These are phyloP conservation scores for Fusarium subtropicale DNA, from an alignment of 2,329 filamentous ascomycete genomes.

Conservation along the genomic window DNA sequence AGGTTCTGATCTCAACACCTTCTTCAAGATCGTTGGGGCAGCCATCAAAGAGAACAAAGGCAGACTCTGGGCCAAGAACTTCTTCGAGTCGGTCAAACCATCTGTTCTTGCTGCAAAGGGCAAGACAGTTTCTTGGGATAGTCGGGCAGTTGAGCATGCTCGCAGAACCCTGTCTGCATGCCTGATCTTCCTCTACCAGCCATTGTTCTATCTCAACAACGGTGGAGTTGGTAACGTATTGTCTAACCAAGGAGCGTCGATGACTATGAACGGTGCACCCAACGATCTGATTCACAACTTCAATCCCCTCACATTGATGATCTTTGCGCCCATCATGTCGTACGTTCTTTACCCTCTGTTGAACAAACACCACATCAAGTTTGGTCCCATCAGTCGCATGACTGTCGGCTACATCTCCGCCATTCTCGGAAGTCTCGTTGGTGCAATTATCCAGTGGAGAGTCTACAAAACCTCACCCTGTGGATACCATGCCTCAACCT, in stretches of 20 bases:
- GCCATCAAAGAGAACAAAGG: background rate
- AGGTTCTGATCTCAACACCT: background rate
- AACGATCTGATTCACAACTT: constrained; percentile 72
- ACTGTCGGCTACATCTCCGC: constrained; percentile 67
- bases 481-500: background rate
- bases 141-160: constrained; percentile 1
- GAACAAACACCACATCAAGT: constrained; percentile 62
- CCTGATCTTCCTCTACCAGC: constrained; percentile 6
- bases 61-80: background rate
- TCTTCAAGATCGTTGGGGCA: background rate
- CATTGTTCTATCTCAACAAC: background rate
- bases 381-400: constrained; percentile 69
- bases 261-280: constrained; percentile 62
- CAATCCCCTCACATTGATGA: constrained; percentile 69
- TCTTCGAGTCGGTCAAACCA: background rate
- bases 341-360: constrained; percentile 67
- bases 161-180: constrained; percentile 2
- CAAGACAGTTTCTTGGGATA: constrained; percentile 2
- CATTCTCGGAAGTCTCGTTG: background rate
- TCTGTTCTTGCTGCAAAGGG: constrained; percentile 4
- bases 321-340: constrained; percentile 52
- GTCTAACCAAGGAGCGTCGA: background rate
- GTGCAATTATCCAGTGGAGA: background rate
- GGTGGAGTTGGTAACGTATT: background rate
- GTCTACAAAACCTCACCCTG: background rate